Evolutionary conservation across 306 rosid species (phyloP), one percentile per base, ranked within the genome.

Genomic region (Purshia tridentata): DNA sequence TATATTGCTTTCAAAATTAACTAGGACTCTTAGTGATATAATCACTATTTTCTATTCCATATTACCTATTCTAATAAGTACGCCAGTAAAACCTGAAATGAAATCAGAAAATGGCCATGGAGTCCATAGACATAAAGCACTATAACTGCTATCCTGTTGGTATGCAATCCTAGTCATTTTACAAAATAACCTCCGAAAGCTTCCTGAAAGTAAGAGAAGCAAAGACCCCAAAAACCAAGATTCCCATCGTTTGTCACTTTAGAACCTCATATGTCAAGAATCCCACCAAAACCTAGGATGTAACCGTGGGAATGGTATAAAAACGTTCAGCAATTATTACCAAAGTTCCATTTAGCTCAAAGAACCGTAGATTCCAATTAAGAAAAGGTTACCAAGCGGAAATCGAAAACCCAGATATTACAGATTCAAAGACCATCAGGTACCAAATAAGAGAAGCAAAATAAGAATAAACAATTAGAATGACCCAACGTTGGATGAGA

Each of bases 381-480:
- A 7, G 18, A 23, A 19, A 56, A 46, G 59, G 55, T 8, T 22
- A 35, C 37, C 22, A 48, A 57, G 18, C 16, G n/a, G 19, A 48
- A 46, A 22, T 19, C 3, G 49, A 68, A 48, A 47, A 57, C 3
- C 18, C 9, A 58, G 41, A 50, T 22, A 3, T 46, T 67, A 9
- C 68, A 19, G 39, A 75, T 55, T 51, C 39, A 57, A 45, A 19
- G 29, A 8, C 49, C 47, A 14, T 40, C 14, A 7, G 15, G 6
- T 58, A 58, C 53, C 16, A 45, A 69, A 57, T 62, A 40, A 49
- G 74, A 49, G 62, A 50, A 50, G 76, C 9, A 23, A 23, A 63
- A 50, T 13, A 29, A 64, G 52, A 56, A 22, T 50, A 40, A n/a
- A n/a, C n/a, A n/a, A 41, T n/a, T 5, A 22, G 10, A n/a, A 29